Conservation (phyloP, 1,284 basidiomycete species). For the Cystobasidium pallidum region DNA sequence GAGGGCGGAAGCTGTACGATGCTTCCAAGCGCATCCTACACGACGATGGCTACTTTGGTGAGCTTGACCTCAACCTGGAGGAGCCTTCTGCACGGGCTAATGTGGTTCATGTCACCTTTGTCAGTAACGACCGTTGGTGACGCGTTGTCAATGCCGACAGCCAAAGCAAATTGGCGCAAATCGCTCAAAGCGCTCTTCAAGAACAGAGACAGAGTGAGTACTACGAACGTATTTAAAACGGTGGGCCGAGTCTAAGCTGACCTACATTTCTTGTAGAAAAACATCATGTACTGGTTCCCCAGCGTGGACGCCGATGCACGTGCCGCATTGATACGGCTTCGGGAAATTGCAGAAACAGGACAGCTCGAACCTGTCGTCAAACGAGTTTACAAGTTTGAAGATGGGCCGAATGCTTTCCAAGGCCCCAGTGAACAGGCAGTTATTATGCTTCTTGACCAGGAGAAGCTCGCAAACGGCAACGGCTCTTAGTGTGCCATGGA, state of each 20-base stretch:
- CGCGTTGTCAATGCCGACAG: conserved; percentile 54
- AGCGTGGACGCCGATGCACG: conserved; percentile 44
- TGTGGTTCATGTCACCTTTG: neutral
- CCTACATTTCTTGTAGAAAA: conserved; percentile 52
- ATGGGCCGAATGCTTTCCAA: conserved; percentile 47
- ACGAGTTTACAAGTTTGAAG: conserved; percentile 42
- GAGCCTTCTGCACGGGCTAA: neutral
- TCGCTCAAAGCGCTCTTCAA: conserved; percentile 56
- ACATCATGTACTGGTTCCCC: conserved; percentile 55
- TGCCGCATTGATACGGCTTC: conserved; percentile 46
- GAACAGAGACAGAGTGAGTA: conserved; percentile 52
- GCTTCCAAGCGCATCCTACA: conserved; percentile 57
- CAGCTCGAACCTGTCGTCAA: conserved; percentile 44
- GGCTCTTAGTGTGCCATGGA: conserved; percentile 2
- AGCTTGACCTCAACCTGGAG: neutral
- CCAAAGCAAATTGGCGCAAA: conserved; percentile 51
- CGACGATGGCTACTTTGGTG: conserved; percentile 52
- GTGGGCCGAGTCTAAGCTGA: neutral
- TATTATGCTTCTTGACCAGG: conserved; percentile 43
- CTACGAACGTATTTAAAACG: too few relatives aligned
- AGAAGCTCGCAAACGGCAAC: conserved; percentile 19
- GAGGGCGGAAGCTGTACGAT: conserved; percentile 56
- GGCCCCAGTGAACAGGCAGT: conserved; percentile 40
- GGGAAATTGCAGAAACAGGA: conserved; percentile 45
- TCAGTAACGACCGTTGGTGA: conserved; percentile 55